Evolutionary conservation across 208 protist genomes (phyloP).

Genomic region (Wallacemonas sp.): DNA sequence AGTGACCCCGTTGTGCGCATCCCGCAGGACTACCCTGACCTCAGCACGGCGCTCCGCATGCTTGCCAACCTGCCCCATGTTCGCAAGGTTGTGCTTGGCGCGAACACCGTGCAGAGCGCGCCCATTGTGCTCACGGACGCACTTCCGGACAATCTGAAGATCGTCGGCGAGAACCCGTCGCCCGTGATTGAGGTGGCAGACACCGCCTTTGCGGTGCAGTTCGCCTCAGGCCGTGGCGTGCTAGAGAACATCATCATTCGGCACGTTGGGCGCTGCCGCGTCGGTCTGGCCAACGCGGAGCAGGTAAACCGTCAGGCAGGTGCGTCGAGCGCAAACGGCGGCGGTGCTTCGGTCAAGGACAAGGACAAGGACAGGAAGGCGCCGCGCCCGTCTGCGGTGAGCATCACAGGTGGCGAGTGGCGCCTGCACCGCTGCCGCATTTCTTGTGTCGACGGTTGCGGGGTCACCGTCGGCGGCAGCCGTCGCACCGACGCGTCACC

Average conservation of each 20-base stretch:
- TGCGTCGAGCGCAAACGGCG: neutral
- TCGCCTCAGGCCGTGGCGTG: constrained; percentile 51
- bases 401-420: constrained; percentile 71
- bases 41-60: constrained; percentile 36
- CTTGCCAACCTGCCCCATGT: constrained; percentile 51
- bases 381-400: constrained; percentile 56
- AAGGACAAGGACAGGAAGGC: constrained; percentile 29
- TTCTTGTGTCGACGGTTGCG: constrained; percentile 68
- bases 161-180: constrained; percentile 65
- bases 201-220: constrained; percentile 49
- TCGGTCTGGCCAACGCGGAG: constrained; percentile 2
- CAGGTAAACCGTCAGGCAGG: neutral
- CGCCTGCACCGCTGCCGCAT: constrained; percentile 66
- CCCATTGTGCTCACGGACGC: constrained; percentile 45
- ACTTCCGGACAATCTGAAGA: constrained; percentile 61
- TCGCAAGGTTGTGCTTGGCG: constrained; percentile 57
- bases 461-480: constrained; percentile 40
- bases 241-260: constrained; percentile 82
- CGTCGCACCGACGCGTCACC: neutral
- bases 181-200: constrained; percentile 65
- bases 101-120: constrained; percentile 40
- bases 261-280: constrained; percentile 34
- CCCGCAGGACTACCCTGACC: constrained; percentile 52
- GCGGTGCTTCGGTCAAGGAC: neutral
- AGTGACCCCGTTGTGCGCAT: constrained; percentile 44